Conservation (phyloP, 768 basidiomycete genomes). For the Suillus hirtellus region DNA sequence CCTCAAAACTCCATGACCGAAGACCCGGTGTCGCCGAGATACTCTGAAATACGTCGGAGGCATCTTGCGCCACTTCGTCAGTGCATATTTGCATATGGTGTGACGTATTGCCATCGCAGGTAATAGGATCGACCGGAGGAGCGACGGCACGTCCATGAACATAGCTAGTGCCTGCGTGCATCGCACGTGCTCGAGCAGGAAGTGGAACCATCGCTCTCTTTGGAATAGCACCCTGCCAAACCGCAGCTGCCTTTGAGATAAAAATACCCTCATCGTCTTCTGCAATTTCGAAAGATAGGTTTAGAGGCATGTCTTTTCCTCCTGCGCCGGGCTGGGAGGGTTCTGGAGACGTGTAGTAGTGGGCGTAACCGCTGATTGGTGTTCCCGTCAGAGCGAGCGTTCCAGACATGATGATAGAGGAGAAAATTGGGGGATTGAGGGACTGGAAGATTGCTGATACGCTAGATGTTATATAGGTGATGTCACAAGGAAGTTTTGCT, state of each 20-base stretch:
- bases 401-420: background rate
- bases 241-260: constrained; percentile 5
- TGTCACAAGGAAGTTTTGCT: constrained; percentile 2
- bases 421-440: background rate
- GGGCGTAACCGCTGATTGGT: background rate
- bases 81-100: constrained; percentile 6
- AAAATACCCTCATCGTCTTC: constrained; percentile 9
- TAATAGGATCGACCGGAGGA: background rate
- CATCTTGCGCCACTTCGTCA: constrained; percentile 2
- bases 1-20: constrained; percentile 30
- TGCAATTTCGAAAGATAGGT: constrained; percentile 3
- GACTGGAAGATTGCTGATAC: background rate
- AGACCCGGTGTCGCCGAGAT: constrained; percentile 29
- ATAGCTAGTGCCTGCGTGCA: background rate
- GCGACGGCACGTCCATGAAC: background rate
- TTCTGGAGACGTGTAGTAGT: constrained; percentile 8
- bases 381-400: background rate
- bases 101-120: background rate
- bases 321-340: background rate
- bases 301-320: background rate
- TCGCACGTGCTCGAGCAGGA: constrained; percentile 2
- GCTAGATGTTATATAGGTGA: background rate
- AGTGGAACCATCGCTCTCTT: constrained; percentile 7
- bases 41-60: constrained; percentile 21
- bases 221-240: constrained; percentile 3